phyloP scores from a whole-genome alignment of 805 yeast genomes.

The Yamadazyma paraphyllophila region DNA sequence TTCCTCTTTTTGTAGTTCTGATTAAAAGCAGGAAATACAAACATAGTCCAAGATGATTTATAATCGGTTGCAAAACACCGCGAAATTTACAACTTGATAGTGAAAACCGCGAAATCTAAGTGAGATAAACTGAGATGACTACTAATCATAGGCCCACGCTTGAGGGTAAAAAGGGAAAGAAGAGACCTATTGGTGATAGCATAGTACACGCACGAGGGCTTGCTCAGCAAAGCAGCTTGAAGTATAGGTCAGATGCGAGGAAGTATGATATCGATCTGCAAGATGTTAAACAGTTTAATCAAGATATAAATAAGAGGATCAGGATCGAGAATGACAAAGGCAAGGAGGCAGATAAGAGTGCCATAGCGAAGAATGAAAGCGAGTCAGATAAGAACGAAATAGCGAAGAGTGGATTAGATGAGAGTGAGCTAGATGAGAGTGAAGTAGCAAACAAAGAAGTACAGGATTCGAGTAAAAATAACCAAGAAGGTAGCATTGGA shows the following conservation, averaged over 20 bases:
- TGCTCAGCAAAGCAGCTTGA: constrained; percentile 31
- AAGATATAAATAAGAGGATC: neutral
- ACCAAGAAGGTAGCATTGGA: neutral
- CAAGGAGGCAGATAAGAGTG: neutral
- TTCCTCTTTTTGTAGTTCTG: constrained; percentile 30
- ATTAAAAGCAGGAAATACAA: constrained; percentile 36
- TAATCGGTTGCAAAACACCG: constrained; percentile 5
- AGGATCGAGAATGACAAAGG: neutral
- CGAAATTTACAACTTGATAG: neutral
- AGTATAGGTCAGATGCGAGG: constrained; percentile 27
- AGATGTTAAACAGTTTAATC: constrained; percentile 7
- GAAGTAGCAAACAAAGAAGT: too few species aligned
- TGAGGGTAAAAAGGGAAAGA: constrained; percentile 40
- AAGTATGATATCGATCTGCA: constrained; percentile 7
- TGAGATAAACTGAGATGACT: constrained; percentile 25
- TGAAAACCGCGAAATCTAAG: too few species aligned
- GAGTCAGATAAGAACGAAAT: too few species aligned
- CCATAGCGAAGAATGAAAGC: too few species aligned
- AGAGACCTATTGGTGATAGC: constrained; percentile 26
- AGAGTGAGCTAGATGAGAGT: too few species aligned
- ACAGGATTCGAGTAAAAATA: neutral
- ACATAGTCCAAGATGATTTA: constrained; percentile 17
- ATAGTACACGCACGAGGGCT: constrained; percentile 35
- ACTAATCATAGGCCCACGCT: constrained; percentile 44
- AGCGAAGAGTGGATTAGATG: too few species aligned